These are phyloP conservation scores for Didymella arachidicola DNA, from an alignment of 2,329 filamentous ascomycete genomes.

Conservation along the genomic window DNA sequence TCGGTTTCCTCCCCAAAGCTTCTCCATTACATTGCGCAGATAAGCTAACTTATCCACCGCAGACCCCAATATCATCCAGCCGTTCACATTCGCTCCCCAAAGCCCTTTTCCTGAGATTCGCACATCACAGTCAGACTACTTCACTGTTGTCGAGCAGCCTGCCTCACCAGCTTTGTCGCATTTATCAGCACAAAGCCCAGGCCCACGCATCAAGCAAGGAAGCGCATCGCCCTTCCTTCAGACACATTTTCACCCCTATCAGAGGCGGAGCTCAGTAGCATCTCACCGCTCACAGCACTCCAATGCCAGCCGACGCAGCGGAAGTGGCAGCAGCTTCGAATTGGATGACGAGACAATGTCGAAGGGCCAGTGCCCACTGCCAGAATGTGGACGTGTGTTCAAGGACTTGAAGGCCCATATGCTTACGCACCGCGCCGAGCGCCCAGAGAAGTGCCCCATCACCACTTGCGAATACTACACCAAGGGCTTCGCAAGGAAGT, in stretches of 20 bases:
- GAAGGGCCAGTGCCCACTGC: slow-evolving; percentile 78
- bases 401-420: slow-evolving; percentile 94
- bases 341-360: slow-evolving; percentile 63
- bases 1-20: slow-evolving; percentile 45
- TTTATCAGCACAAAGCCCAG: slow-evolving; percentile 56
- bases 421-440: slow-evolving; percentile 89
- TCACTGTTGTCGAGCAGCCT: slow-evolving; percentile 56
- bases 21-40: slow-evolving; percentile 1
- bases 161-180: slow-evolving; percentile 71
- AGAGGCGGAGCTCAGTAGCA: slow-evolving; percentile 71
- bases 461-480: slow-evolving; percentile 88
- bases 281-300: slow-evolving; percentile 74
- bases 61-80: slow-evolving; percentile 68
- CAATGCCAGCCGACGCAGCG: slow-evolving; percentile 62
- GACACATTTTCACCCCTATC: slow-evolving; percentile 64
- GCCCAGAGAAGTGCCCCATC: slow-evolving; percentile 94
- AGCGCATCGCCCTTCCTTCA: slow-evolving; percentile 74
- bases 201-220: slow-evolving; percentile 57
- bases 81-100: slow-evolving; percentile 54
- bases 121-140: slow-evolving; percentile 52
- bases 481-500: slow-evolving; percentile 93
- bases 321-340: slow-evolving; percentile 51
- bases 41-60: slow-evolving; percentile 24
- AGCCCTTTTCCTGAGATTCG: slow-evolving; percentile 54
- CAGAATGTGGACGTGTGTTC: slow-evolving; percentile 84